Evolutionary conservation across 305 asterid genomes (phyloP).

Genomic region (Ruellia speciosa): DNA sequence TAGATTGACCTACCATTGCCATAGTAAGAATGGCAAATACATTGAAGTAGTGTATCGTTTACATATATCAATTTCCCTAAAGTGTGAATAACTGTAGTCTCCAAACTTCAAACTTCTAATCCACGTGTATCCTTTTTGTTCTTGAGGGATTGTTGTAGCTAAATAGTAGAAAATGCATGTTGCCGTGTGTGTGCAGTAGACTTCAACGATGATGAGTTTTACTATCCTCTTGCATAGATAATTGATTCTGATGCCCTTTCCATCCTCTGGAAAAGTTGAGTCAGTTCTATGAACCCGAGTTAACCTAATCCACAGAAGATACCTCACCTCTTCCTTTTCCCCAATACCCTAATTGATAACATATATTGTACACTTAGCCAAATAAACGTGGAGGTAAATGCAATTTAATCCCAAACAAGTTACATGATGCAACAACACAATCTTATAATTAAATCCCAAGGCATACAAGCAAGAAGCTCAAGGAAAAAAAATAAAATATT

Average conservation of each 20-base stretch:
- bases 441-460: slow-evolving; percentile 96
- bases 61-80: slow-evolving; percentile 77
- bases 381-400: neutral
- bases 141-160: slow-evolving; percentile 72
- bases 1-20: slow-evolving; percentile 85
- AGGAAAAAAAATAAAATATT: no score
- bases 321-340: slow-evolving; percentile 62
- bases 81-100: slow-evolving; percentile 57
- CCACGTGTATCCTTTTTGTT: slow-evolving; percentile 90
- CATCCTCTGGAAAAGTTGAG: slow-evolving; percentile 47
- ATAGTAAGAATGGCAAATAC: slow-evolving; percentile 89
- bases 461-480: slow-evolving; percentile 74
- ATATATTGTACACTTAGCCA: neutral
- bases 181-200: slow-evolving; percentile 91
- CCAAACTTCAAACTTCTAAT: slow-evolving; percentile 87
- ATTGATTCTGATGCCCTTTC: slow-evolving; percentile 82
- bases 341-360: slow-evolving; percentile 21
- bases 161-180: slow-evolving; percentile 88
- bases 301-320: slow-evolving; percentile 69
- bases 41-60: slow-evolving; percentile 66
- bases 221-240: slow-evolving; percentile 72
- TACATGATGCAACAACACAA: slow-evolving; percentile 4
- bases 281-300: slow-evolving; percentile 65
- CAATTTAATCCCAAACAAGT: neutral
- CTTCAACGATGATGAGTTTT: slow-evolving; percentile 69